A percentile compares a stretch with the other conserved stretches of the same genome.
phyloP scores from a whole-genome alignment of 2,329 filamentous ascomycete species.

The Pseudogymnoascus verrucosus region DNA sequence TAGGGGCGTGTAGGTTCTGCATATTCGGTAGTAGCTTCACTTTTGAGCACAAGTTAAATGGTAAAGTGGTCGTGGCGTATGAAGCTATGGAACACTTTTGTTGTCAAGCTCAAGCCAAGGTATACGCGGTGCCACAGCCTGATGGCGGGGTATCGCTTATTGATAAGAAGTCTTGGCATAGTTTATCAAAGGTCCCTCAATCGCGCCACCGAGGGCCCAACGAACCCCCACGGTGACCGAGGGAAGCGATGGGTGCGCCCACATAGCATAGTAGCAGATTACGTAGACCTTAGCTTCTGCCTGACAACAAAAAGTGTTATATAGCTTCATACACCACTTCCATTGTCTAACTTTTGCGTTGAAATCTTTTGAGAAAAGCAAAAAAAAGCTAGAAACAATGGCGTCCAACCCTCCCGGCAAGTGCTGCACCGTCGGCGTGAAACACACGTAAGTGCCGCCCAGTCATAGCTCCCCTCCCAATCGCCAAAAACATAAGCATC shows the following conservation, averaged over 20 bases:
- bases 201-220: background rate
- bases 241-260: background rate
- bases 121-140: conserved; percentile 5
- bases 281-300: background rate
- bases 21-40: conserved; percentile 32
- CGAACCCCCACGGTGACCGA: background rate
- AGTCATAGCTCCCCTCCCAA: background rate
- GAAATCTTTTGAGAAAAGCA: background rate
- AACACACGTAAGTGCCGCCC: conserved; percentile 23
- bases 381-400: conserved; percentile 18
- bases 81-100: background rate
- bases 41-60: background rate
- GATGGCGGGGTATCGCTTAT: conserved; percentile 6
- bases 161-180: background rate
- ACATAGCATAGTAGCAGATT: background rate
- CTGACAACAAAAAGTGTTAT: background rate
- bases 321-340: background rate
- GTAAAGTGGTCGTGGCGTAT: background rate
- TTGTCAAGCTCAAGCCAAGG: background rate
- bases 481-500: background rate
- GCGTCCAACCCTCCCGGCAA: conserved; percentile 26
- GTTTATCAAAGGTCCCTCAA: background rate
- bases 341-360: background rate
- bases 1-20: conserved; percentile 62
- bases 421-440: conserved; percentile 28